Evolutionary conservation across 2,329 filamentous ascomycete genomes (phyloP).

Genomic region (Aureobasidium sp.): DNA sequence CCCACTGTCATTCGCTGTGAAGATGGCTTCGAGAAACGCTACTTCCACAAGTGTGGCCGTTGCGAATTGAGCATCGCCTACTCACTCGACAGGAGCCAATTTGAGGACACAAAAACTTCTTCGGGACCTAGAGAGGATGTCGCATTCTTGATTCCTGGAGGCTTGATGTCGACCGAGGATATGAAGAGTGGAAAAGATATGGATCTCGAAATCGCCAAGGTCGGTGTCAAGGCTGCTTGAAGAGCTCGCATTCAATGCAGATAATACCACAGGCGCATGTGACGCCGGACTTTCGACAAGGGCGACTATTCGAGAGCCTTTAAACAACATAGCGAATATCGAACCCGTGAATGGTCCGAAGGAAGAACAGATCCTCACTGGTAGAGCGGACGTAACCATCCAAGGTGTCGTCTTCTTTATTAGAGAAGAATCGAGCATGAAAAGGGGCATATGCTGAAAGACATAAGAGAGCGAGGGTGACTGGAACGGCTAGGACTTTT

Average conservation of each 20-base stretch:
- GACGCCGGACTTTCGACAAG: too few relatives aligned
- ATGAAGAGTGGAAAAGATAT: conserved; percentile 41
- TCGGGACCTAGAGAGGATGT: conserved; percentile 38
- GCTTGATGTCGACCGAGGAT: conserved; percentile 50
- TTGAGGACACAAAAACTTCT: conserved; percentile 24
- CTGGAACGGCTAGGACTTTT: too few relatives aligned
- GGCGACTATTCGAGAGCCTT: too few relatives aligned
- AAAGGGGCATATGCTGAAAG: background rate
- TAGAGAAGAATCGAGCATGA: background rate
- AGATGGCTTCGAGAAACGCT: conserved; percentile 62
- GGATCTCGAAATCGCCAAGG: conserved; percentile 16
- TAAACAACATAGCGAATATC: background rate
- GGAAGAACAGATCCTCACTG: too few relatives aligned
- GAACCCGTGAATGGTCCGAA: background rate
- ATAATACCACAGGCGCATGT: background rate
- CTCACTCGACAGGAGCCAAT: conserved; percentile 50
- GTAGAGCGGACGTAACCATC: too few relatives aligned
- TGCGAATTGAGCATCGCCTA: conserved; percentile 59
- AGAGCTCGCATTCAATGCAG: background rate
- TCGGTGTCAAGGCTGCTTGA: conserved; percentile 14
- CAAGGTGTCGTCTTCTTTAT: too few relatives aligned
- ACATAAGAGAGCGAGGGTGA: background rate
- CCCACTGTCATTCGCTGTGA: conserved; percentile 29
- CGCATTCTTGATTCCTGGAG: conserved; percentile 55
- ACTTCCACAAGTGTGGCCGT: conserved; percentile 51